Percentiles rank a stretch among this genome's conserved stretches.
These are phyloP conservation scores for Aspergillus carbonarius DNA, from an alignment of 2,329 filamentous ascomycete species.

Conservation along the genomic window DNA sequence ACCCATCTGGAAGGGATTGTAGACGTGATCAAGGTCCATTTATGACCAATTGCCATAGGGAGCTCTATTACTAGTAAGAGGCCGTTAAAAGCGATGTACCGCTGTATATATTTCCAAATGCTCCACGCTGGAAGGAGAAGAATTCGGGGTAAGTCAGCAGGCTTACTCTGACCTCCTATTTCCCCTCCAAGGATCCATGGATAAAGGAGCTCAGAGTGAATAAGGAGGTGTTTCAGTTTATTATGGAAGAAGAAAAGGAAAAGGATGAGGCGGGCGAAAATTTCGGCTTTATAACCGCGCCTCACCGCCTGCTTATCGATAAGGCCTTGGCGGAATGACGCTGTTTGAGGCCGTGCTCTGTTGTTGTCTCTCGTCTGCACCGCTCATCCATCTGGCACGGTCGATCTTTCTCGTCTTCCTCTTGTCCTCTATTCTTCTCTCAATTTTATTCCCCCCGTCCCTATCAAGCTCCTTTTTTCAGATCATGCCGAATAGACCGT, in stretches of 20 bases:
- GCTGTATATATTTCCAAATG: slow-evolving; percentile 49
- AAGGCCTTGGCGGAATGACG: slow-evolving; percentile 22
- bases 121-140: slow-evolving; percentile 42
- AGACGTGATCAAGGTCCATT: slow-evolving; percentile 32
- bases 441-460: neutral
- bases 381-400: neutral
- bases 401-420: neutral
- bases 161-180: slow-evolving; percentile 46
- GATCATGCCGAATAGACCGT: slow-evolving; percentile 15
- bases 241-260: slow-evolving; percentile 35
- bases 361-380: neutral
- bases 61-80: neutral
- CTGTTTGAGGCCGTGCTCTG: neutral
- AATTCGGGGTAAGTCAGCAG: slow-evolving; percentile 49
- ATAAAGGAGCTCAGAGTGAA: slow-evolving; percentile 46
- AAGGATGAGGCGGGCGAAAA: slow-evolving; percentile 21
- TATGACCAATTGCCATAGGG: neutral
- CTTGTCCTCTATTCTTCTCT: neutral
- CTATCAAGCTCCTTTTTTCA: neutral
- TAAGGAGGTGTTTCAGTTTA: slow-evolving; percentile 47
- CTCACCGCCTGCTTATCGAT: slow-evolving; percentile 37
- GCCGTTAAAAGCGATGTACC: slow-evolving; percentile 32
- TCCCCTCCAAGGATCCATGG: slow-evolving; percentile 48
- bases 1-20: slow-evolving; percentile 60
- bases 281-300: slow-evolving; percentile 24